A percentile compares a stretch with the other conserved stretches of the same genome.
Conservation (phyloP, 2,329 filamentous ascomycete species). For the Hymenoscyphus fraxineus region DNA sequence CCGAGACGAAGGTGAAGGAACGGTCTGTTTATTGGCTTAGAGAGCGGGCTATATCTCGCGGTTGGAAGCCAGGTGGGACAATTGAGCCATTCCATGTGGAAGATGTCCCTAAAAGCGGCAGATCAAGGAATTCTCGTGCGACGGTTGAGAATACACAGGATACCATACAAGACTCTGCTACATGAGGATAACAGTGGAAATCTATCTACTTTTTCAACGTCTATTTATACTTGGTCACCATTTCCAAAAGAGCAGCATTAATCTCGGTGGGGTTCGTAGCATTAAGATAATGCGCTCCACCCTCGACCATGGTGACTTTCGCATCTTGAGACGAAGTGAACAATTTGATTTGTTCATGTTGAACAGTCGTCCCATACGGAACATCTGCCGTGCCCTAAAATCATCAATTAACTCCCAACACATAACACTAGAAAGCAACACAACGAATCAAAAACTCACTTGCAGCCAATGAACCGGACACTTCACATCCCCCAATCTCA, state of each 20-base stretch:
- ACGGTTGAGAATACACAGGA: too few relatives aligned
- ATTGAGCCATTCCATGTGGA: too few relatives aligned
- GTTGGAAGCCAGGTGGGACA: too few relatives aligned
- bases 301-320: slow-evolving; percentile 42
- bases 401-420: too few relatives aligned
- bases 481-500: slow-evolving; percentile 44
- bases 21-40: too few relatives aligned
- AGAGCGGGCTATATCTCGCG: too few relatives aligned
- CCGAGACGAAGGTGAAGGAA: too few relatives aligned
- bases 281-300: slow-evolving; percentile 48
- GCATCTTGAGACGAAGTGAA: slow-evolving; percentile 46
- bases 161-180: too few relatives aligned
- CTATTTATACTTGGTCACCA: slow-evolving; percentile 15
- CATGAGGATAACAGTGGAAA: too few relatives aligned
- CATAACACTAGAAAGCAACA: too few relatives aligned
- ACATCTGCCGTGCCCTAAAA: slow-evolving; percentile 41
- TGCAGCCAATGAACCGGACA: slow-evolving; percentile 48
- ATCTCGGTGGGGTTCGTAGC: slow-evolving; percentile 28
- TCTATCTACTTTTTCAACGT: background rate
- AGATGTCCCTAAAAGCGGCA: too few relatives aligned
- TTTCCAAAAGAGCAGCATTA: slow-evolving; percentile 16
- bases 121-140: too few relatives aligned
- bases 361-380: slow-evolving; percentile 40
- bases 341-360: slow-evolving; percentile 47
- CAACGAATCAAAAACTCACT: background rate